Percentiles rank a stretch among this genome's conserved stretches.
Conservation (phyloP, 2,329 filamentous ascomycete species). For the Pezicula carpinea region DNA sequence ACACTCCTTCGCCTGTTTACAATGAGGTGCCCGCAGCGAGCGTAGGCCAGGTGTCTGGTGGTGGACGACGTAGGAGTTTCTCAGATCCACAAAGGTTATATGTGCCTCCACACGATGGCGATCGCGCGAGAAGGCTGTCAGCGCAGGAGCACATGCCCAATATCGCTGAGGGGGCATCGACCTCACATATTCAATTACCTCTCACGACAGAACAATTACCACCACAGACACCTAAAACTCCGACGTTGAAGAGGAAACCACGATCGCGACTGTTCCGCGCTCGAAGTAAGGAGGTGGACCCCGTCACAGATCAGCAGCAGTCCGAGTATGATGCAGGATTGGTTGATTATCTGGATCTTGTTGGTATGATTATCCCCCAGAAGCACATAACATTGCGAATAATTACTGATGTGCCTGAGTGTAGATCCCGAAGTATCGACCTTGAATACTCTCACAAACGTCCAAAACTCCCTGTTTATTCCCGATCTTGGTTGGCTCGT, state of each 20-base stretch:
- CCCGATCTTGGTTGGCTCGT: constrained; percentile 72
- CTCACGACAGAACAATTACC: not conserved
- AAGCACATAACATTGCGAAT: not conserved
- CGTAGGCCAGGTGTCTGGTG: not conserved
- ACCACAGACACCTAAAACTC: not conserved
- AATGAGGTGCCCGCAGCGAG: not conserved
- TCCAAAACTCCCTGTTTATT: constrained; percentile 85
- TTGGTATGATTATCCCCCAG: constrained; percentile 47
- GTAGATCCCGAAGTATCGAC: constrained; percentile 55
- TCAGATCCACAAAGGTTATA: constrained; percentile 13
- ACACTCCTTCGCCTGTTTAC: not conserved
- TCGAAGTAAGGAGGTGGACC: constrained; percentile 1
- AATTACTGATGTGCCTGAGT: constrained; percentile 4
- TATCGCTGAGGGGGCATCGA: constrained; percentile 6
- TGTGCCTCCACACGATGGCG: not conserved
- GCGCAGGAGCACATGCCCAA: constrained; percentile 2
- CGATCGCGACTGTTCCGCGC: constrained; percentile 14
- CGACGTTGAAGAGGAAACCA: not conserved
- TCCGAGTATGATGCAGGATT: constrained; percentile 56
- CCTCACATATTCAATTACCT: too few relatives aligned
- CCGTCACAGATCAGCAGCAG: not conserved
- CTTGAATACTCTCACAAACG: constrained; percentile 78
- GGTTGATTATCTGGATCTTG: constrained; percentile 63
- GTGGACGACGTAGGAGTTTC: constrained; percentile 8
- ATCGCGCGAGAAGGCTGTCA: not conserved